Evolutionary conservation across 441 rosid genomes (phyloP).

Genomic region (Pelargonium citronellum): DNA sequence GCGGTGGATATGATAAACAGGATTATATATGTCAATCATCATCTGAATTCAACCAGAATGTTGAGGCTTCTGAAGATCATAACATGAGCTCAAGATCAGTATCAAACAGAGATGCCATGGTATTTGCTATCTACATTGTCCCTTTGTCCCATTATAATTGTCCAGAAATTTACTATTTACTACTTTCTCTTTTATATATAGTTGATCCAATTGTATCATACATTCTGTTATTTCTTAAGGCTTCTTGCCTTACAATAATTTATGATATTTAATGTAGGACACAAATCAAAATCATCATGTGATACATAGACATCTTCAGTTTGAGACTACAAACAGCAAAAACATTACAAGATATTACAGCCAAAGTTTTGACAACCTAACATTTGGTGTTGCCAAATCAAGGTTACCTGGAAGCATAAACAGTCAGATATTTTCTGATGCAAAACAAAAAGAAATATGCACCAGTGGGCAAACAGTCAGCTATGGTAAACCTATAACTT

Average conservation of each 20-base stretch:
- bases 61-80: constrained; percentile 2
- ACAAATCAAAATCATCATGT: constrained; percentile 25
- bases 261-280: constrained; percentile 18
- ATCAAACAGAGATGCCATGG: constrained; percentile 8
- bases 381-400: constrained; percentile 10
- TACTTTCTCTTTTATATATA: too few species aligned
- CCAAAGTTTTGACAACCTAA: constrained; percentile 11
- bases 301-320: constrained; percentile 34
- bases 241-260: constrained; percentile 1
- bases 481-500: constrained; percentile 10
- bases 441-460: constrained; percentile 12
- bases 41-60: constrained; percentile 15
- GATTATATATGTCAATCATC: constrained; percentile 12
- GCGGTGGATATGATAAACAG: constrained; percentile 7
- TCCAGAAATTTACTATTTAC: too few species aligned
- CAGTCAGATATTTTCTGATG: constrained; percentile 15
- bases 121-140: background rate
- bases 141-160: too few species aligned
- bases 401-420: constrained; percentile 12
- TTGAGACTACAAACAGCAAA: constrained; percentile 19
- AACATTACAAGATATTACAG: constrained; percentile 1
- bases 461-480: constrained; percentile 12
- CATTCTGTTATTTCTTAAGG: background rate
- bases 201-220: background rate
- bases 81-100: constrained; percentile 5